Percentiles rank a stretch among this genome's conserved stretches.
Conservation (phyloP, 768 basidiomycete species). For the Chlorophyllum brunneum region DNA sequence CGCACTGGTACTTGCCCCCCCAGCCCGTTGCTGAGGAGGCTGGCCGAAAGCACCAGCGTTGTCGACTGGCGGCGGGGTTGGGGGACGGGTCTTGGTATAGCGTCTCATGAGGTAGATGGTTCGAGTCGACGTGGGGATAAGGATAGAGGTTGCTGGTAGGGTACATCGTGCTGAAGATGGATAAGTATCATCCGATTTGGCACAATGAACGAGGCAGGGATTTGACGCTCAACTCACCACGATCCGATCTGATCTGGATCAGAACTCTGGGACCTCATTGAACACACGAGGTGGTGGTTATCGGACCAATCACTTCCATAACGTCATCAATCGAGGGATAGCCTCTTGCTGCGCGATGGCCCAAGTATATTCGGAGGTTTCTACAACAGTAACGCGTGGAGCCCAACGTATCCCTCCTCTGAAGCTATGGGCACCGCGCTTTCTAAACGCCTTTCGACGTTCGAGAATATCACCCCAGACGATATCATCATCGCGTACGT, state of each 20-base stretch:
- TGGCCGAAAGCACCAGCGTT: background rate
- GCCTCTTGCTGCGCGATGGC: too few relatives aligned
- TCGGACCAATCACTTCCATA: background rate
- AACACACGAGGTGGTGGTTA: background rate
- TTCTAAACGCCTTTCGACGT: background rate
- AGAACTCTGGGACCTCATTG: background rate
- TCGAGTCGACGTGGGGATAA: background rate
- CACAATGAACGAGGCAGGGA: background rate
- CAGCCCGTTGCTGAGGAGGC: background rate
- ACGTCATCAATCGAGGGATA: too few relatives aligned
- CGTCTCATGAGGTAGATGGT: background rate
- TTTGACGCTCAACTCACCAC: background rate
- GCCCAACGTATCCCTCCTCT: background rate
- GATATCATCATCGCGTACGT: slow-evolving; percentile 11
- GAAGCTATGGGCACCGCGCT: slow-evolving; percentile 1
- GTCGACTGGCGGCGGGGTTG: background rate
- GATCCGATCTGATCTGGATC: background rate
- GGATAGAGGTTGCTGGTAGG: background rate
- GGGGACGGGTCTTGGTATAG: background rate
- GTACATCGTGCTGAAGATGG: background rate
- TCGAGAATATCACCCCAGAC: slow-evolving; percentile 3
- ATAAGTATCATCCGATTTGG: background rate
- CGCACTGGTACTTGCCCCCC: too few relatives aligned
- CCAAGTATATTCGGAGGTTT: background rate
- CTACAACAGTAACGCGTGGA: background rate